Evolutionary conservation across 1,284 basidiomycete genomes (phyloP), one percentile per base, ranked within the genome.

Genomic region (Albatrellus sp.): DNA sequence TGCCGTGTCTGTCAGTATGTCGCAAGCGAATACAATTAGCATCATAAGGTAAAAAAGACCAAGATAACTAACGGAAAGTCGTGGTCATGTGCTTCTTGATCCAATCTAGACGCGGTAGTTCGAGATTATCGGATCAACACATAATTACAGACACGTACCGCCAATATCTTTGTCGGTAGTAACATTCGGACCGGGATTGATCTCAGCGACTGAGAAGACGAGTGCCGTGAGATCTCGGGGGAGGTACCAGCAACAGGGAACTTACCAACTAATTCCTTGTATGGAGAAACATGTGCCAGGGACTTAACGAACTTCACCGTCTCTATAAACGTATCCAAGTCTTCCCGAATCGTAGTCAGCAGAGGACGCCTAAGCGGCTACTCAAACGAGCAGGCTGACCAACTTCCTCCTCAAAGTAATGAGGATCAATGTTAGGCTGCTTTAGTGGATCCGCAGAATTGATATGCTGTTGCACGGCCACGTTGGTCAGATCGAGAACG

Each of bases 251-350:
- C 14, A 8, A 40, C 29, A 6, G 28, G 31, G 14, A 5, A 31
- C 39, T 6, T 10, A 40, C 61, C 55, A 16, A 65, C 37, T 32
- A 60, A 55, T 13, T 62, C 61, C 46, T 66, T 68, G 54, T 73
- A 64, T 0, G 72, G 72, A 37, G 64, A 60, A 7, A 61, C 61
- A 11, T 67, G 47, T 0, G 61, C 58, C 33, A 77, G 57, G 37
- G 58, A 61, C 14, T 71, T 56, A 3, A 63, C 60, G 49, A 69
- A 72, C 50, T 77, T 77, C 50, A 73, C 57, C 17, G 64, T 63
- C 36, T 44, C 42, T 20, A 75, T 57, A 42, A 74, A 54, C 10
- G 70, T 55, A 34, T 66, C 58, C 5, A 69, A 52, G 52, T 72
- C 69, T 62, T 17, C 10, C 20, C 30, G 17, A n/a, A 20, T 3